These are phyloP conservation scores for Neonectria faginata DNA, from an alignment of 2,329 filamentous ascomycete genomes.

Conservation along the genomic window DNA sequence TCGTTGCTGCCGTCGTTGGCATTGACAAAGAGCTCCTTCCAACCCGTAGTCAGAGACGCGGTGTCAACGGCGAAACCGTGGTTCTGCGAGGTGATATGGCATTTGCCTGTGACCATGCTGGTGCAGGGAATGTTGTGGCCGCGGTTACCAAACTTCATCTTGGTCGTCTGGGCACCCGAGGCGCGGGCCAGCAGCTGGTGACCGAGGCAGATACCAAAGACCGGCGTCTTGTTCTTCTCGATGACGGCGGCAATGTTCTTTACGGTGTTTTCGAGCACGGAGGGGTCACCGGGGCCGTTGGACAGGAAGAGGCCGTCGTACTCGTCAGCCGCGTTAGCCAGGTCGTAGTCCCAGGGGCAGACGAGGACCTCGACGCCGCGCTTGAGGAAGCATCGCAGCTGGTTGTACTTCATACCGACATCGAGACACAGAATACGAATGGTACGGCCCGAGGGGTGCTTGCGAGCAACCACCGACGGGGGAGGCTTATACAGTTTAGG, in stretches of 20 bases:
- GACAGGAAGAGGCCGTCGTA: slow-evolving; percentile 98
- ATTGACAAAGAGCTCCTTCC: slow-evolving; percentile 97
- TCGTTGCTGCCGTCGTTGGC: slow-evolving; percentile 99
- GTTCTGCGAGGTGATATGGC: slow-evolving; percentile 99
- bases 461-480: slow-evolving; percentile 74
- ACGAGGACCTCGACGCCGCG: slow-evolving; percentile 94
- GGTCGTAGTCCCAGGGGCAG: slow-evolving; percentile 96
- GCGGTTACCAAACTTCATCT: slow-evolving; percentile 99
- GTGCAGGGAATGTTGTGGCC: slow-evolving; percentile 99
- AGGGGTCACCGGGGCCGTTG: slow-evolving; percentile 96
- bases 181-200: slow-evolving; percentile 96
- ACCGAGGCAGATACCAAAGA: slow-evolving; percentile 96
- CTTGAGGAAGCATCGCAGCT: slow-evolving; percentile 90
- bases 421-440: slow-evolving; percentile 93
- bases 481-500: slow-evolving; percentile 88
- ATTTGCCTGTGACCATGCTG: slow-evolving; percentile 93
- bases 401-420: slow-evolving; percentile 98
- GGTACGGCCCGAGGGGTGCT: slow-evolving; percentile 88
- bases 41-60: slow-evolving; percentile 77
- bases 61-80: slow-evolving; percentile 96
- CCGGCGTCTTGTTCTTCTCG: slow-evolving; percentile 82
- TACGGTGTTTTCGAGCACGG: slow-evolving; percentile 83
- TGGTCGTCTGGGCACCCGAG: slow-evolving; percentile 88
- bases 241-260: slow-evolving; percentile 82
- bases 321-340: slow-evolving; percentile 81